Evolutionary conservation across 495 filamentous ascomycete species (phyloP).

Genomic region (Hypoxylon subgilvum): DNA sequence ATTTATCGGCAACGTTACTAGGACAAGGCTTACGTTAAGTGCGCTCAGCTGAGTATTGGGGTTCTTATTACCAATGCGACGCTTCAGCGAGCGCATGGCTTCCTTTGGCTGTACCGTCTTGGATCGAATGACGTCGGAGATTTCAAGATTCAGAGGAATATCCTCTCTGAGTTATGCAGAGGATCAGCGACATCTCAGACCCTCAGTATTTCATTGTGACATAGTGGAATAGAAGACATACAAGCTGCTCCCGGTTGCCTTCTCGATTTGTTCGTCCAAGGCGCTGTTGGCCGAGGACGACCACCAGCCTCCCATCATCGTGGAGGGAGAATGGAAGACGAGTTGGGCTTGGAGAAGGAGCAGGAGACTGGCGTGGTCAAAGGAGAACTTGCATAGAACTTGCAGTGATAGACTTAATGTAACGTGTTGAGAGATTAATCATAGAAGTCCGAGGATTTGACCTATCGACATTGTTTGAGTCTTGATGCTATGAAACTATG

Average conservation of each 20-base stretch:
- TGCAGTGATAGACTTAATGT: no score
- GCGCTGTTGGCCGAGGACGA: constrained; percentile 75
- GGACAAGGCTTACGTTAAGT: constrained; percentile 68
- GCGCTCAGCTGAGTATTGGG: constrained; percentile 94
- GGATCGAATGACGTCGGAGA: constrained; percentile 93
- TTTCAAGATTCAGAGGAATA: constrained; percentile 94
- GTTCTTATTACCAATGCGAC: constrained; percentile 92
- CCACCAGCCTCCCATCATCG: constrained; percentile 87
- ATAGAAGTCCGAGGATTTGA: no score
- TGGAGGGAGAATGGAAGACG: constrained; percentile 29
- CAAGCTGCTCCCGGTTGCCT: constrained; percentile 91
- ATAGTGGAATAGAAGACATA: no score
- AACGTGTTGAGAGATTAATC: no score
- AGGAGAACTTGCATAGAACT: no score
- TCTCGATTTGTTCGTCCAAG: constrained; percentile 95
- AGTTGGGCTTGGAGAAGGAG: not conserved
- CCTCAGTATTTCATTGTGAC: constrained; percentile 2
- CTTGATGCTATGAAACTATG: no score
- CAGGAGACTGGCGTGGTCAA: constrained; percentile 3
- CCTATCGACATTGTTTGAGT: no score
- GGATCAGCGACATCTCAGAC: constrained; percentile 13
- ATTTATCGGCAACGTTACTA: constrained; percentile 6
- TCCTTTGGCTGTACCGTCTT: constrained; percentile 97
- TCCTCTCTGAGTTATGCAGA: constrained; percentile 74
- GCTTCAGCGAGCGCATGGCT: constrained; percentile 94